These are phyloP conservation scores for Apostasia shenzhenica DNA, from an alignment of 106 monocot species.

Conservation along the genomic window DNA sequence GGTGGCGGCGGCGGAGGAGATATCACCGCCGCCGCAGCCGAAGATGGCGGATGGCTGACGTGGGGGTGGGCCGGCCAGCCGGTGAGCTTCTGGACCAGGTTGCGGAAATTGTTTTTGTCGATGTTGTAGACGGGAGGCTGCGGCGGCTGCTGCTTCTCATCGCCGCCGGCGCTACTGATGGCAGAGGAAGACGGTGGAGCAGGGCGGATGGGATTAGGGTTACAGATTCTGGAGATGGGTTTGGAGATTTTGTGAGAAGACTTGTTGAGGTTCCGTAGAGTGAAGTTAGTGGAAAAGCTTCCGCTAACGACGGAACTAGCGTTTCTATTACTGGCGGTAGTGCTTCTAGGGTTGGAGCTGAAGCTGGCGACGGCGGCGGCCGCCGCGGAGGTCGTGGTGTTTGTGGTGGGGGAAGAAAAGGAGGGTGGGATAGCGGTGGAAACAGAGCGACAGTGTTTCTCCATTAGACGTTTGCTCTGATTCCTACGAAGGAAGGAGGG, in stretches of 20 bases:
- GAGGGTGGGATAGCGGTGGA: background rate
- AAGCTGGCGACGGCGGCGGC: slow-evolving; percentile 3
- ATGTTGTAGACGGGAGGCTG: slow-evolving; percentile 89
- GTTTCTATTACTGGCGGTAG: background rate
- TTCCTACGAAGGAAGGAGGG: no score
- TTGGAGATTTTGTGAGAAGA: slow-evolving; percentile 81
- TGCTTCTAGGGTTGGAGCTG: background rate
- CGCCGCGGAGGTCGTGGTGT: background rate
- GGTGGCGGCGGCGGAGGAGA: background rate
- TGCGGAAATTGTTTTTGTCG: slow-evolving; percentile 77
- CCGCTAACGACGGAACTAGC: background rate
- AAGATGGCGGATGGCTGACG: background rate
- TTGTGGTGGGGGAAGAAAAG: slow-evolving; percentile 3
- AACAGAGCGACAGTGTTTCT: slow-evolving; percentile 12
- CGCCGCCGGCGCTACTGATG: background rate
- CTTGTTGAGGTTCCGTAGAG: slow-evolving; percentile 42
- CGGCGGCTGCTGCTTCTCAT: slow-evolving; percentile 15
- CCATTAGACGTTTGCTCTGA: slow-evolving; percentile 3
- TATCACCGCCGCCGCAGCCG: background rate
- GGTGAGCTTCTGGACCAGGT: slow-evolving; percentile 86
- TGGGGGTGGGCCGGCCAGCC: slow-evolving; percentile 47
- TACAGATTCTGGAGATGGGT: slow-evolving; percentile 16
- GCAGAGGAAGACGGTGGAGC: slow-evolving; percentile 3
- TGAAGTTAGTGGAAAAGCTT: slow-evolving; percentile 2
- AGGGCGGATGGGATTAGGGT: background rate